Evolutionary conservation across 257 asterid species (phyloP).

Genomic region (Ocimum tenuiflorum): DNA sequence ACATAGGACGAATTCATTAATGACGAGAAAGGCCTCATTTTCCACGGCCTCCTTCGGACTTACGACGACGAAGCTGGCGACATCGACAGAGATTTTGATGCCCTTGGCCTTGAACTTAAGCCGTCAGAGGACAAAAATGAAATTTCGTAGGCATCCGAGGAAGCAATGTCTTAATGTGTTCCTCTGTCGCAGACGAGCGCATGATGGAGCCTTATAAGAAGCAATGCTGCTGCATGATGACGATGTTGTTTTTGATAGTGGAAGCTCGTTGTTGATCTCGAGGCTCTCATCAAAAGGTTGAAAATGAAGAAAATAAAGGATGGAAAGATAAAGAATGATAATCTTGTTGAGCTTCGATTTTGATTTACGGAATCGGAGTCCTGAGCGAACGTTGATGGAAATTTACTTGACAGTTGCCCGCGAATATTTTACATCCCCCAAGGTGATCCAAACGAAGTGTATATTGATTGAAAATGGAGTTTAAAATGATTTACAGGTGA

Average conservation of each 20-base stretch:
- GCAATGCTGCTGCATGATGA: slow-evolving; percentile 93
- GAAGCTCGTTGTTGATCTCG: slow-evolving; percentile 89
- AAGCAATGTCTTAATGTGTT: slow-evolving; percentile 66
- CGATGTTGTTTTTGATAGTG: slow-evolving; percentile 91
- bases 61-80: slow-evolving; percentile 99
- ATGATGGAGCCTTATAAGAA: slow-evolving; percentile 85
- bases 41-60: slow-evolving; percentile 78
- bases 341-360: too few relatives aligned
- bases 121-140: slow-evolving; percentile 41
- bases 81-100: slow-evolving; percentile 92
- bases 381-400: too few relatives aligned
- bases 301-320: slow-evolving; percentile 61
- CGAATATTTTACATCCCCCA: too few relatives aligned
- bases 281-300: slow-evolving; percentile 56
- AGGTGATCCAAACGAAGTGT: too few relatives aligned
- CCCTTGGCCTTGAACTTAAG: slow-evolving; percentile 82
- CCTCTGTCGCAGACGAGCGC: slow-evolving; percentile 68
- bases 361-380: too few relatives aligned
- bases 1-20: too few relatives aligned
- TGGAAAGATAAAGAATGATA: slow-evolving; percentile 75
- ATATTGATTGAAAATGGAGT: too few relatives aligned
- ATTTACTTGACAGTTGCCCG: too few relatives aligned
- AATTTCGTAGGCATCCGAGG: slow-evolving; percentile 44
- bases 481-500: too few relatives aligned
- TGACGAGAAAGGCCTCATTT: too few relatives aligned